These are phyloP conservation scores for Macadamia tetraphylla DNA, from an alignment of 164 flowering plant genomes.

Conservation along the genomic window DNA sequence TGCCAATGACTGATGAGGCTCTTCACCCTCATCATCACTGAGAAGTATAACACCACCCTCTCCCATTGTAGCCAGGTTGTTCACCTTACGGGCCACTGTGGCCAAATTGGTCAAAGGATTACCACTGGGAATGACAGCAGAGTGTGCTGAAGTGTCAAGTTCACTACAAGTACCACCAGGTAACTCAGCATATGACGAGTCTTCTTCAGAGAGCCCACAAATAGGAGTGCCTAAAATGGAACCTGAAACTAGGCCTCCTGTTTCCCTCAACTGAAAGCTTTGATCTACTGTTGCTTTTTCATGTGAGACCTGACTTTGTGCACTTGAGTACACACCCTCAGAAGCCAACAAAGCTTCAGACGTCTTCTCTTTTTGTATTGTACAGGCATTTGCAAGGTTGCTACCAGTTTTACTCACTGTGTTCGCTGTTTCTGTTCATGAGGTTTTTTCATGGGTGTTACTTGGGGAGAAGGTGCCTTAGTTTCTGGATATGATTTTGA, in stretches of 20 bases:
- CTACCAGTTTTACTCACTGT: conserved; percentile 3
- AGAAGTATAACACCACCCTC: conserved; percentile 19
- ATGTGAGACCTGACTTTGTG: conserved; percentile 8
- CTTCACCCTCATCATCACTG: conserved; percentile 26
- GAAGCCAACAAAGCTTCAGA: conserved; percentile 4
- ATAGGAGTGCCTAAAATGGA: conserved; percentile 9
- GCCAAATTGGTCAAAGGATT: conserved; percentile 10
- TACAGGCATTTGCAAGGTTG: not conserved
- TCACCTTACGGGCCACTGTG: conserved; percentile 5
- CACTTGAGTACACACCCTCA: conserved; percentile 12
- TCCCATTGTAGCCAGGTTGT: conserved; percentile 6
- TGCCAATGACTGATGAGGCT: conserved; percentile 15
- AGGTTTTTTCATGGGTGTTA: conserved; percentile 14
- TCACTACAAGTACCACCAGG: conserved; percentile 7
- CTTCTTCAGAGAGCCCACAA: conserved; percentile 19
- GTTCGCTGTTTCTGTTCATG: conserved; percentile 1
- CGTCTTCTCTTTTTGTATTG: conserved; percentile 1
- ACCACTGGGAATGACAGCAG: not conserved
- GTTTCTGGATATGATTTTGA: conserved; percentile 13
- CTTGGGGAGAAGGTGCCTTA: conserved; percentile 15
- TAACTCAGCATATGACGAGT: conserved; percentile 11
- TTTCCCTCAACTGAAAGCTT: conserved; percentile 7
- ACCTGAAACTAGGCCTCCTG: conserved; percentile 1
- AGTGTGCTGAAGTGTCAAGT: not conserved
- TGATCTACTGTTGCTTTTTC: conserved; percentile 9